Evolutionary conservation across 1,139 yeast genomes (phyloP), one percentile per base, ranked within the genome.

Genomic region (Saccharomyces hybrid): DNA sequence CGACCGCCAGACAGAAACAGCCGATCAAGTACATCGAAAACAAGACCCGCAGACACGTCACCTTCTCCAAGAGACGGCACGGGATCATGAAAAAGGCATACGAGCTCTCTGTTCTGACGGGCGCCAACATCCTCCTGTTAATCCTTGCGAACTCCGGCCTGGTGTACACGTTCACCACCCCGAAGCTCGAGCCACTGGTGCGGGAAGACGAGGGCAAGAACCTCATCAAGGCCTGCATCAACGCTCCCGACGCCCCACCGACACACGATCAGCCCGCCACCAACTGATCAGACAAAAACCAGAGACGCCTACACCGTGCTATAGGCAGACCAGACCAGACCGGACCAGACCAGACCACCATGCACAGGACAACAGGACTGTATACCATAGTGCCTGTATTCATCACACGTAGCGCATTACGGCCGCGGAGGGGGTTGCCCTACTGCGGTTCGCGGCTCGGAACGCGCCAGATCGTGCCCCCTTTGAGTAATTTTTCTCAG

Each of bases 31-130:
- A 90, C 69, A 93, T 93, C 65, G 96, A 90, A 72, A 98, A 93
- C 73, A 93, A 90, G 73, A 88, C 96, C 28, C 83, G 98, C 71
- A 87, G 99, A 67, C 99, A 93, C 73, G 93, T 93, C 62, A 93
- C 99, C 14, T 93, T 93, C 67, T 88, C 96, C 56, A 93, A 91
- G 76, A 87, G 98, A 73, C 88, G 90, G 73, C 96, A 96, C 42
- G 98, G 98, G 58, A 90, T 91, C 67, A 91, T 93, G 97, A 91
- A 91, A 74, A 91, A 85, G 76, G 98, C 98, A 23, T 91, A 91
- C 74, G 99, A 91, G 71, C 79, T 91, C 62, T 84, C 95, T 23
- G 97, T 93, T 51, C 80, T 91, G 65, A 91, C 98, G 11, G 98
- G 99, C 51, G 91, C 97, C 47, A 97, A 91, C 72, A 97, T 93